Conservation (phyloP, 2,329 filamentous ascomycete species). For the Balansia obtecta region DNA sequence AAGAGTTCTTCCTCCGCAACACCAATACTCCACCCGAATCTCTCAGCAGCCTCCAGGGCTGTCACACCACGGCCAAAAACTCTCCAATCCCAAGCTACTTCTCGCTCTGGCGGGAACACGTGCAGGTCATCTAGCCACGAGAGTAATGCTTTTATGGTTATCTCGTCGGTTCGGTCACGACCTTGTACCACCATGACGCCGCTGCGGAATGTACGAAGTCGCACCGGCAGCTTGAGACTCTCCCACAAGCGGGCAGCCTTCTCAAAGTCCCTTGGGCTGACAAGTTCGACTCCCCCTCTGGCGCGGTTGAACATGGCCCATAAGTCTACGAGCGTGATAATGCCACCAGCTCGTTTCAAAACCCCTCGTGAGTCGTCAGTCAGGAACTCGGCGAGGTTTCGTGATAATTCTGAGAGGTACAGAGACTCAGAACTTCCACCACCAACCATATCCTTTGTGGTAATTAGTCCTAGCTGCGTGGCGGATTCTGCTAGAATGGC, state of each 20-base stretch:
- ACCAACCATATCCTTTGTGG: conserved; percentile 89
- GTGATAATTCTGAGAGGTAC: conserved; percentile 77
- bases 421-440: conserved; percentile 63
- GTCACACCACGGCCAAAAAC: conserved; percentile 76
- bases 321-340: conserved; percentile 79
- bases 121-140: conserved; percentile 69
- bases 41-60: conserved; percentile 75
- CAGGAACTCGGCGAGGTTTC: conserved; percentile 78
- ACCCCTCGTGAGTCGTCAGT: conserved; percentile 75
- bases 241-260: conserved; percentile 85
- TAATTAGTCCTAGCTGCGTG: conserved; percentile 75
- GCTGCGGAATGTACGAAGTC: conserved; percentile 79
- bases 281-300: conserved; percentile 83
- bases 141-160: conserved; percentile 65
- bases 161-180: conserved; percentile 78
- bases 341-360: conserved; percentile 68
- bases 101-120: conserved; percentile 47
- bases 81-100: conserved; percentile 63
- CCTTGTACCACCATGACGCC: conserved; percentile 91
- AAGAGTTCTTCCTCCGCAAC: conserved; percentile 91
- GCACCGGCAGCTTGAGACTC: conserved; percentile 71
- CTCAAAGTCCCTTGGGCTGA: conserved; percentile 84
- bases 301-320: conserved; percentile 94
- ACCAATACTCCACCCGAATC: conserved; percentile 94
- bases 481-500: conserved; percentile 65